Conservation (phyloP, 2,329 filamentous ascomycete species). For the Chaetothyriales sp. region DNA sequence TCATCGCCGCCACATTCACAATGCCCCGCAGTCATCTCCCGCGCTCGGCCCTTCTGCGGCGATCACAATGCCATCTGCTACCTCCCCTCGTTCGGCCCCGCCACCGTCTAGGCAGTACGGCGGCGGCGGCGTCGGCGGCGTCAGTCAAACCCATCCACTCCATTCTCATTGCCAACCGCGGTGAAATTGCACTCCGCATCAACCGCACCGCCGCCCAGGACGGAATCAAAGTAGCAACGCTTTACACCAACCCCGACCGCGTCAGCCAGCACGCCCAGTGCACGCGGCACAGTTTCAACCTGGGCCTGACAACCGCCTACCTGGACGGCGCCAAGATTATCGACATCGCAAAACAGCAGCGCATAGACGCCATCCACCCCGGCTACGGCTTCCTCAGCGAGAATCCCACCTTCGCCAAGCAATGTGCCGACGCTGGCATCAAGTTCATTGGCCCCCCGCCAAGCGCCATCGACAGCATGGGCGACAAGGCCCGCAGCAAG, state of each 20-base stretch:
- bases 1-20: too few relatives aligned
- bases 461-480: conserved; percentile 68
- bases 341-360: conserved; percentile 66
- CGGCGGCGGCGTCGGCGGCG: background rate
- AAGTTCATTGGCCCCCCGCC: conserved; percentile 86
- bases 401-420: conserved; percentile 77
- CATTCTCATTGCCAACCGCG: conserved; percentile 78
- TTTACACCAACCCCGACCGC: conserved; percentile 89
- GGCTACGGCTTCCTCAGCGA: conserved; percentile 81
- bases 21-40: background rate
- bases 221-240: conserved; percentile 81
- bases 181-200: conserved; percentile 91
- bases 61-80: background rate
- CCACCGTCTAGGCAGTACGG: background rate
- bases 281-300: conserved; percentile 68
- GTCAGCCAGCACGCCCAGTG: conserved; percentile 75
- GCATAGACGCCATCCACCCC: conserved; percentile 83
- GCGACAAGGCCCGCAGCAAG: conserved; percentile 83
- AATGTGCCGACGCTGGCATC: conserved; percentile 78
- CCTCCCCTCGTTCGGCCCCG: background rate
- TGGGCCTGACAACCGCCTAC: conserved; percentile 74
- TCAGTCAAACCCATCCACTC: conserved; percentile 11
- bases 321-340: conserved; percentile 91
- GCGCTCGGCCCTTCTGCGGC: background rate
- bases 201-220: conserved; percentile 75